Conservation (phyloP, 225 moss, liverwort and hornwort species). For the Pleurozium schreberi region DNA sequence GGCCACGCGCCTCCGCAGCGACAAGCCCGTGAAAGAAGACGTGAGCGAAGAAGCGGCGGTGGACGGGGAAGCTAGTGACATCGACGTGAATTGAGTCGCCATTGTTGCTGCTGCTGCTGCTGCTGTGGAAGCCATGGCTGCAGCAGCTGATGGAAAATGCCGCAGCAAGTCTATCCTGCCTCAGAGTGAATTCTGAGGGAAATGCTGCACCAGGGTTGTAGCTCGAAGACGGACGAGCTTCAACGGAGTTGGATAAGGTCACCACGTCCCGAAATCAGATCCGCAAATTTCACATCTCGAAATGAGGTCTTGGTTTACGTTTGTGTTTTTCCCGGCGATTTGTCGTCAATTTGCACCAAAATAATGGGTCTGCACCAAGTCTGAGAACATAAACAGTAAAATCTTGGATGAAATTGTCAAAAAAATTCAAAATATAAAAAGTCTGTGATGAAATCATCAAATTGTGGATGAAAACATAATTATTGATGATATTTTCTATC, state of each 20-base stretch:
- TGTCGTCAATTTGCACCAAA: too few relatives aligned
- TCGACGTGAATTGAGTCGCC: background rate
- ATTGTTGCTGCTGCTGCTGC: background rate
- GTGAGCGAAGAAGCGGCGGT: background rate
- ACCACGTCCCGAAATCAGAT: background rate
- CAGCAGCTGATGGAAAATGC: background rate
- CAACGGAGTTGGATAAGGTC: background rate
- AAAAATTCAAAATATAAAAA: too few relatives aligned
- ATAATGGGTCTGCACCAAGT: too few relatives aligned
- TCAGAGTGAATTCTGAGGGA: background rate
- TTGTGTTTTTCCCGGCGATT: too few relatives aligned
- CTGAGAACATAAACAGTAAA: too few relatives aligned
- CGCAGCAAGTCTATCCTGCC: background rate
- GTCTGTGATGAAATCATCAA: too few relatives aligned
- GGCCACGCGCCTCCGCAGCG: conserved; percentile 23
- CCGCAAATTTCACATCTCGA: background rate
- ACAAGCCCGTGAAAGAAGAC: conserved; percentile 32
- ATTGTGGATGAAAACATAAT: too few relatives aligned
- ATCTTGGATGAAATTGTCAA: too few relatives aligned
- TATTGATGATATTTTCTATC: too few relatives aligned
- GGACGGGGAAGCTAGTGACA: background rate
- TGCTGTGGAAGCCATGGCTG: background rate
- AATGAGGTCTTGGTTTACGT: background rate
- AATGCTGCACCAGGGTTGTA: background rate
- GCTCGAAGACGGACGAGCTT: background rate